phyloP scores from a whole-genome alignment of 441 rosid genomes.

The Breynia disticha region DNA sequence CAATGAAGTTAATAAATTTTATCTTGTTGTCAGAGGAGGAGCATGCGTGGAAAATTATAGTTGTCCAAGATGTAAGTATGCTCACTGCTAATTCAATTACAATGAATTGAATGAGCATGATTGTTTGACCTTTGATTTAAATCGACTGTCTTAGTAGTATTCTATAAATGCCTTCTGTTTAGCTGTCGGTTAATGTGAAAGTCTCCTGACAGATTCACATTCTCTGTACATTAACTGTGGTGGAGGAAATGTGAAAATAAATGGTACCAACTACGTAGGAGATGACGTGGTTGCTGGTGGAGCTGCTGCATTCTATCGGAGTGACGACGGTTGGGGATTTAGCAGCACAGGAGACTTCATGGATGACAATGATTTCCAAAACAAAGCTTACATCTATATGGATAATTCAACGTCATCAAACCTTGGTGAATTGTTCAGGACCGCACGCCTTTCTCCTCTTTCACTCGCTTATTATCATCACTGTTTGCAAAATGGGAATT shows the following conservation, averaged over 20 bases:
- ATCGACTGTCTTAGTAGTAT: neutral
- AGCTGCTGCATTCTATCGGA: constrained; percentile 36
- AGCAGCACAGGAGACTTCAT: constrained; percentile 76
- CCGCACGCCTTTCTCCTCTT: constrained; percentile 49
- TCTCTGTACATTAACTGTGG: constrained; percentile 60
- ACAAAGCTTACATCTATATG: constrained; percentile 33
- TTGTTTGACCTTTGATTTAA: neutral
- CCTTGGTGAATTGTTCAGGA: constrained; percentile 25
- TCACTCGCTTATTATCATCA: constrained; percentile 54
- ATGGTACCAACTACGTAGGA: constrained; percentile 34
- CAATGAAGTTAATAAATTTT: neutral
- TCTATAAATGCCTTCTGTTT: no score
- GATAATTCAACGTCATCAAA: constrained; percentile 26
- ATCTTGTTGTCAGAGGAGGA: constrained; percentile 17
- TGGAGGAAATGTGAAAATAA: constrained; percentile 40
- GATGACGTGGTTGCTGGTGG: constrained; percentile 52
- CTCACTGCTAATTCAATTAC: neutral
- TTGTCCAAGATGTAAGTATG: constrained; percentile 56
- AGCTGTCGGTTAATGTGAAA: neutral
- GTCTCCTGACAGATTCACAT: constrained; percentile 33
- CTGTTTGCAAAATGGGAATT: constrained; percentile 52
- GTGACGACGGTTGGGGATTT: constrained; percentile 44
- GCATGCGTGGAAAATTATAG: constrained; percentile 48
- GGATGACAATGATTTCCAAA: constrained; percentile 64
- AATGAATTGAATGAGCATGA: neutral